Conservation (phyloP, 192 early-diverging fungal genomes). For the Linnemannia schmuckeri region DNA sequence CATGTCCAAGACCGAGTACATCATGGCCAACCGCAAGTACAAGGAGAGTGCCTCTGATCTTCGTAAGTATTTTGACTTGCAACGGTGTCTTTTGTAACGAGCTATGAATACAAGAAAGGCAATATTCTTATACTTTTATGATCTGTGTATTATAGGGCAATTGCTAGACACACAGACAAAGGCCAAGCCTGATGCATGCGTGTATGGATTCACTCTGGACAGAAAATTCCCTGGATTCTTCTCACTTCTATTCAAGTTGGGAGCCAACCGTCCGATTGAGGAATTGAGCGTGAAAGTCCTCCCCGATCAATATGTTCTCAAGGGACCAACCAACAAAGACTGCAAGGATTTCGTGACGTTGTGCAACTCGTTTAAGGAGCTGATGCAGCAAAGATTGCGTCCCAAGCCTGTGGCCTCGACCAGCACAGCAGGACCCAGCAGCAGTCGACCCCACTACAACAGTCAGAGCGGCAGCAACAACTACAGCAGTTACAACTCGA, state of each 20-base stretch:
- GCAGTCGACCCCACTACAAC: conserved; percentile 42
- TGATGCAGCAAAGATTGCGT: conserved; percentile 41
- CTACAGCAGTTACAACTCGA: conserved; percentile 25
- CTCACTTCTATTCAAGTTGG: conserved; percentile 82
- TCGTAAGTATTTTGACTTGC: conserved; percentile 59
- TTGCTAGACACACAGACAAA: conserved; percentile 61
- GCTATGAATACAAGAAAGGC: conserved; percentile 30
- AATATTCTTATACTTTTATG: conserved; percentile 27
- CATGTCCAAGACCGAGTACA: conserved; percentile 74
- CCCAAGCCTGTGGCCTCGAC: conserved; percentile 31
- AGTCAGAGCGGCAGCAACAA: conserved; percentile 31
- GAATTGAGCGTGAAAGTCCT: conserved; percentile 83
- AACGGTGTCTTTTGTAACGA: background rate
- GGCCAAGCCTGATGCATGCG: conserved; percentile 75
- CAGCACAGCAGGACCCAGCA: conserved; percentile 12
- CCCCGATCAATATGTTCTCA: conserved; percentile 82
- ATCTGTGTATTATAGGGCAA: conserved; percentile 50
- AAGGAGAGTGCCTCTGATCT: conserved; percentile 72
- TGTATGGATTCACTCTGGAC: conserved; percentile 85
- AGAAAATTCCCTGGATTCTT: conserved; percentile 80
- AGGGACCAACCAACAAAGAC: conserved; percentile 74
- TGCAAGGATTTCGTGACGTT: conserved; percentile 80
- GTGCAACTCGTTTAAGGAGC: conserved; percentile 79
- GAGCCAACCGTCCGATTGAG: conserved; percentile 69
- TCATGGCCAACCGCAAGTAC: conserved; percentile 84